Evolutionary conservation across 2,329 filamentous ascomycete genomes (phyloP).

Genomic region (Lojkania enalia): DNA sequence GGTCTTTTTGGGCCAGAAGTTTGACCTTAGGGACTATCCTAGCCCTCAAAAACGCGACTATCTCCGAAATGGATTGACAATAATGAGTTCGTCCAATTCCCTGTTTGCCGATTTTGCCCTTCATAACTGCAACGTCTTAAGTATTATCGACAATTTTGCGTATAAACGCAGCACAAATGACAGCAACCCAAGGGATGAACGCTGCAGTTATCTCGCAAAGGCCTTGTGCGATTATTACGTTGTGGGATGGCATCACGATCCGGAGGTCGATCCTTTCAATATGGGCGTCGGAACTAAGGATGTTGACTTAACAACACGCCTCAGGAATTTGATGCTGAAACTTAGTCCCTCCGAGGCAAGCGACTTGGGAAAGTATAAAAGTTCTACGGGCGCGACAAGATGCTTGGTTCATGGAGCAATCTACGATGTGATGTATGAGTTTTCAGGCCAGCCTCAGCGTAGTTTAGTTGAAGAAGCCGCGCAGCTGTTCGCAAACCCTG

Average conservation of each 20-base stretch:
- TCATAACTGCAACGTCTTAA: slow-evolving; percentile 6
- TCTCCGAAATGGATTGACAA: background rate
- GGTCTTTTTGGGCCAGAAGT: slow-evolving; percentile 4
- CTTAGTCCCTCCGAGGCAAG: too few relatives aligned
- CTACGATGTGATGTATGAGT: too few relatives aligned
- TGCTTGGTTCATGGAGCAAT: too few relatives aligned
- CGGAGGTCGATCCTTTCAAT: background rate
- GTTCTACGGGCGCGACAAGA: too few relatives aligned
- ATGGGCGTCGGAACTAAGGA: too few relatives aligned
- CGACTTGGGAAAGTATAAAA: too few relatives aligned
- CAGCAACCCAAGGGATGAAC: background rate
- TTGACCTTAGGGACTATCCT: background rate
- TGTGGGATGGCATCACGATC: slow-evolving; percentile 2
- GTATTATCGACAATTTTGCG: slow-evolving; percentile 6
- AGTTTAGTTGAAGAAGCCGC: too few relatives aligned
- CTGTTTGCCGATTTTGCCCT: slow-evolving; percentile 6
- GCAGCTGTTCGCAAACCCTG: too few relatives aligned
- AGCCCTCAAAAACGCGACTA: background rate
- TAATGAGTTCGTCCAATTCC: slow-evolving; percentile 4
- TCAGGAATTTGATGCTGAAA: too few relatives aligned
- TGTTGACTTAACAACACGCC: too few relatives aligned
- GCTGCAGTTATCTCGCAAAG: slow-evolving; percentile 1
- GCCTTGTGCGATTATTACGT: slow-evolving; percentile 3
- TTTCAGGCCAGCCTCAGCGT: too few relatives aligned
- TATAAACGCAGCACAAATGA: slow-evolving; percentile 1